Base-by-base conservation (phyloP, 2,329 filamentous ascomycete species). In the Microsporum canis region DNA sequence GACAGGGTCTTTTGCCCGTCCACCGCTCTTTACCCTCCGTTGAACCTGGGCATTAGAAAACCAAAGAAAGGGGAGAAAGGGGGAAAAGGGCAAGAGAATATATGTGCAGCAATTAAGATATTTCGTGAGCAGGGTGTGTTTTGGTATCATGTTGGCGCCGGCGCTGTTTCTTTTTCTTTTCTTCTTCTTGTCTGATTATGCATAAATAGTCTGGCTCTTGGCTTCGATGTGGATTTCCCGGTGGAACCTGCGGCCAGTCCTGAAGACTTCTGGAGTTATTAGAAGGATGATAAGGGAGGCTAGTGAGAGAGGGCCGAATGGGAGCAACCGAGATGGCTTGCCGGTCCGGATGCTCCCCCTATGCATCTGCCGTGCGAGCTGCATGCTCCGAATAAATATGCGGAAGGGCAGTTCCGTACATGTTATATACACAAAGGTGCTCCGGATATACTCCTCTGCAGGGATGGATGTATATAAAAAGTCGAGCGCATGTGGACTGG, bases 101-200 rank as follows among this genome's bases (percentile, higher is more conserved):
- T 7, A 55, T 51, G 45, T 23, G 29, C 14, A 55, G 33, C 31
- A 55, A 55, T n/a, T 55, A 55, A 49, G 45, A 31, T 29, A 49
- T 49, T 43, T 33, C 45, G 5, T 31, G 49, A 36, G 14, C 49
- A 55, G 23, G 49, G 49, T 55, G 49, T 55, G 49, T 55, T 55
- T 55, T 55, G 49, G 31, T 55, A 55, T 55, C 49, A 55, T 36
- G 49, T n/a, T 36, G 49, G 49, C 45, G 45, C 45, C 31, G 45
- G 45, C 45, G 45, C 38, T 39, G 34, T 36, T 36, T 36, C 34
- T 36, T 43, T 17, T 43, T 47, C 23, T 47, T 47, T 3, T 14
- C 43, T 47, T 23, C 5, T 47, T 17, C 17, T 43, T 5, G 39
- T 43, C n/a, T 12, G 14, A 7, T 34, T 55, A 55, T 55, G 49